phyloP scores from a whole-genome alignment of 306 rosid species.

The Hippophae gyantsensis region DNA sequence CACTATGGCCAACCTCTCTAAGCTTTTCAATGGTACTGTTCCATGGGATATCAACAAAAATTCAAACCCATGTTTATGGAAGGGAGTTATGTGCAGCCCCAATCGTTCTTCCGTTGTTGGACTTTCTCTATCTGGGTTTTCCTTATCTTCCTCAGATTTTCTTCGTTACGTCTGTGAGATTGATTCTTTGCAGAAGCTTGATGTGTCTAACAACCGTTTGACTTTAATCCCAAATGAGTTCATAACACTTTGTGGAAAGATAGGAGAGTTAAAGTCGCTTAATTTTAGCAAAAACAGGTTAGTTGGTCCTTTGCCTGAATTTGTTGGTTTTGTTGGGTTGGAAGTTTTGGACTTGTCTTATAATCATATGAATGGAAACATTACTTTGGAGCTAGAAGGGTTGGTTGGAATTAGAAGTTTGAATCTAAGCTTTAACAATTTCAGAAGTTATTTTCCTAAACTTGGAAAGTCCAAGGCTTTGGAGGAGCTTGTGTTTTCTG shows the following conservation, averaged over 20 bases:
- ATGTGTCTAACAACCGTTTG: constrained; percentile 40
- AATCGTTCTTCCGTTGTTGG: constrained; percentile 21
- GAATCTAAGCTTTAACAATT: constrained; percentile 38
- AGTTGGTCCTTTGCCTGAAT: constrained; percentile 34
- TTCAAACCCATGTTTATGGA: constrained; percentile 59
- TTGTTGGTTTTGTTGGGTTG: constrained; percentile 48
- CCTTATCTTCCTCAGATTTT: constrained; percentile 32
- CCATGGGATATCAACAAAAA: constrained; percentile 22
- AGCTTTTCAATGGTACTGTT: neutral
- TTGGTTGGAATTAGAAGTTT: constrained; percentile 41
- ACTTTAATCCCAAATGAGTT: constrained; percentile 37
- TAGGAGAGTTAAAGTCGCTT: constrained; percentile 31
- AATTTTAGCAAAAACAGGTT: constrained; percentile 45
- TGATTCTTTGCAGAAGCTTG: constrained; percentile 45
- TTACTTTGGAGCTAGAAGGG: constrained; percentile 33
- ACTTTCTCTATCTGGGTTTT: constrained; percentile 26
- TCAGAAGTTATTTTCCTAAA: constrained; percentile 35
- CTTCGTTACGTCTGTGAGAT: constrained; percentile 44
- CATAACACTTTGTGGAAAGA: constrained; percentile 44
- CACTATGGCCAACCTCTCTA: constrained; percentile 33
- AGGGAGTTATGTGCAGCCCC: constrained; percentile 41
- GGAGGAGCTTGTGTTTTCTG: constrained; percentile 52
- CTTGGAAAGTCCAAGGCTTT: constrained; percentile 42
- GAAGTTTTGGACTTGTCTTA: constrained; percentile 55
- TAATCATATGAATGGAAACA: constrained; percentile 16